Conservation (phyloP, 371 early-diverging fungal species). For the Mucor sp. region DNA sequence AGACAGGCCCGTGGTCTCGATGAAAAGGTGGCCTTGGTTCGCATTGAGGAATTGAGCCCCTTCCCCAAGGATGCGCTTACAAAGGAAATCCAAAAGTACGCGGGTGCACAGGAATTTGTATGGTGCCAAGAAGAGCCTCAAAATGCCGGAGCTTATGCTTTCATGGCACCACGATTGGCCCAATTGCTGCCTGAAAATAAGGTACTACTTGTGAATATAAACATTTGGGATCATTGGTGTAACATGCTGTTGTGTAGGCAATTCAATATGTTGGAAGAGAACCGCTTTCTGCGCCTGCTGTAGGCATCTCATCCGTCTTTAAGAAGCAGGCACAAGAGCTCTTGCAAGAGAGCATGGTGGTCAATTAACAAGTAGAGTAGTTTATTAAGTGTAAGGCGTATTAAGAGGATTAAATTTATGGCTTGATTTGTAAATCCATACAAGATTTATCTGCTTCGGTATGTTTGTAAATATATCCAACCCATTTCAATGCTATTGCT, state of each 20-base stretch:
- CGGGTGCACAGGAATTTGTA: slow-evolving; percentile 70
- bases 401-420: slow-evolving; percentile 1
- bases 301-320: slow-evolving; percentile 57
- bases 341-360: slow-evolving; percentile 26
- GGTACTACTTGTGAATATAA: slow-evolving; percentile 17
- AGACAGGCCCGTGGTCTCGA: slow-evolving; percentile 63
- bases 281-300: slow-evolving; percentile 78
- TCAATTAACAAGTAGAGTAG: slow-evolving; percentile 1
- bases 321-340: slow-evolving; percentile 39
- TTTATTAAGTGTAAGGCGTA: background rate
- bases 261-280: slow-evolving; percentile 74
- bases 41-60: slow-evolving; percentile 93
- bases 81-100: slow-evolving; percentile 66
- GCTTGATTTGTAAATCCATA: slow-evolving; percentile 29
- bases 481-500: slow-evolving; percentile 49
- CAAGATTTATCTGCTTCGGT: slow-evolving; percentile 42
- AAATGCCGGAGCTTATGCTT: slow-evolving; percentile 90
- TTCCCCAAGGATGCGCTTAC: slow-evolving; percentile 82
- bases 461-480: slow-evolving; percentile 51
- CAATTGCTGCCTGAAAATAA: slow-evolving; percentile 62
- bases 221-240: background rate
- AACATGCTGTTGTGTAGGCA: slow-evolving; percentile 12
- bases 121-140: slow-evolving; percentile 97
- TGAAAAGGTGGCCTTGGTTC: slow-evolving; percentile 78
- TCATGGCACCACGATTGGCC: slow-evolving; percentile 83